A percentile compares a stretch with the other conserved stretches of the same genome.
These are phyloP conservation scores for Cryptococcus sp. DNA, from an alignment of 1,284 basidiomycete species.

Conservation along the genomic window DNA sequence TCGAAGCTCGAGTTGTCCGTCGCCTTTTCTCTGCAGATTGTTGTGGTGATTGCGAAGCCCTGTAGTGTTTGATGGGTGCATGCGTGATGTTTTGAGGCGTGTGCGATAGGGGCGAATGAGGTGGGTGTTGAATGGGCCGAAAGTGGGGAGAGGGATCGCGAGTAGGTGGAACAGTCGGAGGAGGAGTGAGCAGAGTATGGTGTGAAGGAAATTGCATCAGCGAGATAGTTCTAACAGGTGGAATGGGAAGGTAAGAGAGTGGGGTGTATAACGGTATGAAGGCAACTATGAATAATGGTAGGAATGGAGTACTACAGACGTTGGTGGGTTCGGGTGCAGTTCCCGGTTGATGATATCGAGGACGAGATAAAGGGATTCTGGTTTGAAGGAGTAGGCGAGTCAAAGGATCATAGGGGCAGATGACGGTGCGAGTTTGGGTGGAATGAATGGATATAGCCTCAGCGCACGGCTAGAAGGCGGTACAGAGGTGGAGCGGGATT, in stretches of 20 bases:
- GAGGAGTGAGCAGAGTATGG: constrained; percentile 13
- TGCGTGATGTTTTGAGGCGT: neutral
- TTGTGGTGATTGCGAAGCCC: neutral
- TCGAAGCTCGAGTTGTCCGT: neutral
- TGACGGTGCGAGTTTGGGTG: neutral
- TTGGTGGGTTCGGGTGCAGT: neutral
- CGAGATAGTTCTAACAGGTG: neutral
- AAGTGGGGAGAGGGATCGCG: constrained; percentile 5
- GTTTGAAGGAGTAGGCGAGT: neutral
- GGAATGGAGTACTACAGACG: neutral
- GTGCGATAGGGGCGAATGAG: neutral
- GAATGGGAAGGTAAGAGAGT: neutral
- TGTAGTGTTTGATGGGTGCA: neutral
- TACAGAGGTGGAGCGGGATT: too few relatives aligned
- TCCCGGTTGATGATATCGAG: neutral
- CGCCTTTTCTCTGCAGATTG: neutral
- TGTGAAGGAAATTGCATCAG: constrained; percentile 1
- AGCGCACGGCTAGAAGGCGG: too few relatives aligned
- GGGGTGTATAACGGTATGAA: neutral
- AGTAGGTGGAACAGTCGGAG: constrained; percentile 8
- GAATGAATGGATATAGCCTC: too few relatives aligned
- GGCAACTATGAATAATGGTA: neutral
- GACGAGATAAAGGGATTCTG: neutral
- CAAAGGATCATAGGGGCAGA: neutral
- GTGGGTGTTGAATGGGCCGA: neutral